Evolutionary conservation across 805 yeast species (phyloP), one percentile per base, ranked within the genome.

Genomic region (Kuraishia piskuri): DNA sequence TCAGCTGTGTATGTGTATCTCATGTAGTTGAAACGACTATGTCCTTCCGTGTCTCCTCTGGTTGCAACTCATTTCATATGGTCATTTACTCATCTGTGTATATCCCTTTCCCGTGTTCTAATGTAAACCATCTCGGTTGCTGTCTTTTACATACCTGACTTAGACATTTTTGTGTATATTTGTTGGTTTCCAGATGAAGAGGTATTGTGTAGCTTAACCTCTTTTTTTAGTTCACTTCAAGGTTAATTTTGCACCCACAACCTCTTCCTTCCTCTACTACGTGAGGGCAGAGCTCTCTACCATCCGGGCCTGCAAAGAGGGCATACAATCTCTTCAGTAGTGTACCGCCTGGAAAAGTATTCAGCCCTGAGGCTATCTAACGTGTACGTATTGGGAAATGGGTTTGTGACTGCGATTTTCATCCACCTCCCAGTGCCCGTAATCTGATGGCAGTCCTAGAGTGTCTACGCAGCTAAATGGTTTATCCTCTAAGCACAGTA

Each of bases 101-200:
- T 31, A 31, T 31, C 8, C 14, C 17, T n/a, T 31, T 12, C 40
- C 40, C 40, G 40, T 31, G 40, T 31, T 31, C 17, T 12, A 12
- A 12, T 31, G n/a, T 7, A 31, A 31, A 31, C 40, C 8, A 6
- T 45, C n/a, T n/a, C n/a, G n/a, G 22, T 12, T 22, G n/a, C 12
- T 45, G 21, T 12, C 24, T 14, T 24, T 25, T 54, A 80, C 85
- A 75, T 80, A 80, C 85, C 86, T 69, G 84, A 77, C 73, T 75
- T 80, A 77, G 82, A 84, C 86, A 81, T 81, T 74, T 64, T 74
- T 63, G 59, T 57, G 63, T 61, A 57, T 58, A 55, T 55, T 31
- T 53, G 51, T 51, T 48, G 40, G 40, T 31, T 31, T 31, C 40
- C 14, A 31, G 40, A 12, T 31, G 17, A 31, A 12, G 17, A 31